These are phyloP conservation scores for Porpolomopsis calyptriformis DNA, from an alignment of 768 basidiomycete genomes.

Conservation along the genomic window DNA sequence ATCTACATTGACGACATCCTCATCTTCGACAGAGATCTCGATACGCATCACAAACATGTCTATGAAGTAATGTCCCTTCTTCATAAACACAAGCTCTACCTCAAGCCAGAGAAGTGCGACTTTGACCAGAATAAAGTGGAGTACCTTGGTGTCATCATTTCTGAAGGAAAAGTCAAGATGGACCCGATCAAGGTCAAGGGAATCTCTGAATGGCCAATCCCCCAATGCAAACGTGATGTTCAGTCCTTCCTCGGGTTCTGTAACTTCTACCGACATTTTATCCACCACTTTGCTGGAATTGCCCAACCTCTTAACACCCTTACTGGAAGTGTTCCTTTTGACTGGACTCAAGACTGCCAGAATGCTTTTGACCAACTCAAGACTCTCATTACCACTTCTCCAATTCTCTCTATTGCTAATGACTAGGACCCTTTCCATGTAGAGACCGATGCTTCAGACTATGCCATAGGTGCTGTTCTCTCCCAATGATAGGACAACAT, in stretches of 20 bases:
- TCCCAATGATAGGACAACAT: slow-evolving; percentile 14
- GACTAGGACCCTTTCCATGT: background rate
- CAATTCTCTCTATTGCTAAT: background rate
- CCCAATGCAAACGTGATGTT: slow-evolving; percentile 14
- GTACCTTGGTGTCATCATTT: slow-evolving; percentile 20
- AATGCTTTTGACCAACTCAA: slow-evolving; percentile 20
- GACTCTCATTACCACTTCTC: slow-evolving; percentile 8
- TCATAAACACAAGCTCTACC: slow-evolving; percentile 21
- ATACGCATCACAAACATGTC: slow-evolving; percentile 12
- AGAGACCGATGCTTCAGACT: slow-evolving; percentile 20
- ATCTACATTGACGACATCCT: slow-evolving; percentile 38
- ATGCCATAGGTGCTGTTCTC: slow-evolving; percentile 19
- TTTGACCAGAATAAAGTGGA: slow-evolving; percentile 18
- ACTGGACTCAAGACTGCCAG: slow-evolving; percentile 11
- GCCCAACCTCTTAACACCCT: slow-evolving; percentile 21
- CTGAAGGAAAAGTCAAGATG: slow-evolving; percentile 16
- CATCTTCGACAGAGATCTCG: slow-evolving; percentile 17
- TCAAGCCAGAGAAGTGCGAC: slow-evolving; percentile 29
- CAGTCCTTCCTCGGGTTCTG: slow-evolving; percentile 27
- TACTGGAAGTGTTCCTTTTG: slow-evolving; percentile 15
- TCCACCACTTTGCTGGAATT: slow-evolving; percentile 15
- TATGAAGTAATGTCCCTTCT: slow-evolving; percentile 19
- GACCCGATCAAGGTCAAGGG: slow-evolving; percentile 24
- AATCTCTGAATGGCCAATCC: slow-evolving; percentile 21
- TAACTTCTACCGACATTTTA: slow-evolving; percentile 30